These are phyloP conservation scores for Alternaria dauci DNA, from an alignment of 2,329 filamentous ascomycete genomes.

Conservation along the genomic window DNA sequence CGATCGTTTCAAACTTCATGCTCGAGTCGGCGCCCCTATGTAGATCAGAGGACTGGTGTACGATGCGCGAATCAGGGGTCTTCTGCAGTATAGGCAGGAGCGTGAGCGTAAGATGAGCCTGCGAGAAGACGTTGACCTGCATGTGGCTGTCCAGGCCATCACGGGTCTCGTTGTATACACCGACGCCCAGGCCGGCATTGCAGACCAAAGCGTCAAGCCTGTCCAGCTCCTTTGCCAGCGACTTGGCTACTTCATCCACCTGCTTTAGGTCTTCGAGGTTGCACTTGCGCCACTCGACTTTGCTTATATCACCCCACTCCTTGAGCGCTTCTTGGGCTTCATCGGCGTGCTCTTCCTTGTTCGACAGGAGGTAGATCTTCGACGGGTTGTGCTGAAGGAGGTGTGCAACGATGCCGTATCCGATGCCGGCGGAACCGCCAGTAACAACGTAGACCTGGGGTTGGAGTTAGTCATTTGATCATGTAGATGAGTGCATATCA, in stretches of 20 bases:
- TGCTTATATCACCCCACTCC: slow-evolving; percentile 56
- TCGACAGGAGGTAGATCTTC: slow-evolving; percentile 60
- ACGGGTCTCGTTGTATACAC: slow-evolving; percentile 58
- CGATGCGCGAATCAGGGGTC: slow-evolving; percentile 58
- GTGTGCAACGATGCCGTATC: slow-evolving; percentile 62
- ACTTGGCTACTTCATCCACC: slow-evolving; percentile 56
- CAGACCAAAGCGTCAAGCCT: slow-evolving; percentile 58
- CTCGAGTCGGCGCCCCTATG: slow-evolving; percentile 53
- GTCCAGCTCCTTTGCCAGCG: slow-evolving; percentile 53
- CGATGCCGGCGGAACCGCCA: slow-evolving; percentile 60
- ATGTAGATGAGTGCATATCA: background rate
- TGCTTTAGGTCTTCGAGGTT: slow-evolving; percentile 58
- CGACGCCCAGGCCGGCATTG: slow-evolving; percentile 61
- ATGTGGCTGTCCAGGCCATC: slow-evolving; percentile 63
- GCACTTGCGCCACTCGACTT: slow-evolving; percentile 57
- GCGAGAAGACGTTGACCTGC: slow-evolving; percentile 61
- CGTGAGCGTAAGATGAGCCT: slow-evolving; percentile 59
- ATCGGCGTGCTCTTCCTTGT: slow-evolving; percentile 59
- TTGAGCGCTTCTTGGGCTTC: slow-evolving; percentile 55
- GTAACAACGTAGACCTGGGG: slow-evolving; percentile 57
- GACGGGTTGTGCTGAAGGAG: slow-evolving; percentile 60
- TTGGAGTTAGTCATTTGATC: background rate
- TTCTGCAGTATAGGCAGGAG: slow-evolving; percentile 57
- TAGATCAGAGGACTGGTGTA: slow-evolving; percentile 61
- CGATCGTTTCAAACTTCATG: slow-evolving; percentile 54